Percentiles rank a stretch among this genome's conserved stretches.
These are phyloP conservation scores for Flaveria trinervia DNA, from an alignment of 129 eudicot species.

Conservation along the genomic window DNA sequence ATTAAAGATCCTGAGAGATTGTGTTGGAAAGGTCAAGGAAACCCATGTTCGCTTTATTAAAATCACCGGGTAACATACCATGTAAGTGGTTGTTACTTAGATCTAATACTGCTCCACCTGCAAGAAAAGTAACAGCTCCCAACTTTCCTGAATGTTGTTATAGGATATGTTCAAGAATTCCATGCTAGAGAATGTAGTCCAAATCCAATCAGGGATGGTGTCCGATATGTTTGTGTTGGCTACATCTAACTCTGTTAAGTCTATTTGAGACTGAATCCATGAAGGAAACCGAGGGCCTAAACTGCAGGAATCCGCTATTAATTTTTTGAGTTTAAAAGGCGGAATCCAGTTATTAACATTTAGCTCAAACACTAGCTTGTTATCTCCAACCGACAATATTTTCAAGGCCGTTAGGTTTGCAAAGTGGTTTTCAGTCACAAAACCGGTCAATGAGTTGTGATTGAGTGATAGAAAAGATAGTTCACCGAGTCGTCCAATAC, in stretches of 20 bases:
- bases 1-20: conserved; percentile 28
- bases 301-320: too few relatives aligned
- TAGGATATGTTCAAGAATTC: conserved; percentile 4
- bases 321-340: neutral
- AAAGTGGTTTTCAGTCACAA: neutral
- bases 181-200: neutral
- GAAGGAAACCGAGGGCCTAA: conserved; percentile 21
- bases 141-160: conserved; percentile 20
- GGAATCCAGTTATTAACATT: neutral
- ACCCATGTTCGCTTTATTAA: neutral
- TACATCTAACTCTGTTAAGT: neutral
- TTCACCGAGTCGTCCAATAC: too few relatives aligned
- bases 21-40: conserved; percentile 24
- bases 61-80: conserved; percentile 6
- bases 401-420: neutral
- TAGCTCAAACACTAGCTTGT: neutral
- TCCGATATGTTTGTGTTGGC: conserved; percentile 12
- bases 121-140: conserved; percentile 18
- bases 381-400: neutral
- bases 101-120: conserved; percentile 2
- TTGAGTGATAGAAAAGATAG: too few relatives aligned
- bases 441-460: neutral
- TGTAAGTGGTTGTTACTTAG: conserved; percentile 17
- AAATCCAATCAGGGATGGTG: conserved; percentile 15
- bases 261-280: neutral